Base-by-base conservation (phyloP, 2,329 filamentous ascomycete species). In the Stenocarpella maydis region DNA sequence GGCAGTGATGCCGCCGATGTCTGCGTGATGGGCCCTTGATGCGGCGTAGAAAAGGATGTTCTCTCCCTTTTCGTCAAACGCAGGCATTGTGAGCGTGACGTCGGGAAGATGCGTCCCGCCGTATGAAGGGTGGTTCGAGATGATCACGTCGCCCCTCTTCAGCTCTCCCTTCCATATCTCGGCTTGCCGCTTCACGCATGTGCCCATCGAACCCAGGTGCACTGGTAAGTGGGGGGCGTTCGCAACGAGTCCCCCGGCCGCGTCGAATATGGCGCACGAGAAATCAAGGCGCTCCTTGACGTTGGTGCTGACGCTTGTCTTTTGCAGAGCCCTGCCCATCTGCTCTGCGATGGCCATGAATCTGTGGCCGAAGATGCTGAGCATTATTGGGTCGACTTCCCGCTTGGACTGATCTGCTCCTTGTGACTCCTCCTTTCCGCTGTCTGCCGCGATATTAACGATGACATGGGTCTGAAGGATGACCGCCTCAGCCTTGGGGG, bases 341-440 rank as follows among this genome's bases (percentile, higher is more conserved):
- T 95, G 92, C 79, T 95, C 92, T 1, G 92, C 92, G 74, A 95
- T 94, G 8, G 91, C 90, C 92, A 95, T 95, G 80, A 95, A 95
- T 9, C 92, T 86, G 77, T 95, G 92, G 0, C 90, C 91, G 73
- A 95, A 95, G 69, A 95, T 92, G 75, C 89, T 91, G 2, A 95
- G 85, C 81, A 93, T 86, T 73, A 95, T 92, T 0, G 92, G 92
- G 76, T 95, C 91, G 0, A 93, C 89, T 68, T 89, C 86, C 52
- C 78, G 75, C 66, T 80, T 77, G 5, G 75, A 72, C 0, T 71
- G 61, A 60, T 75, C 71, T 24, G 12, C 49, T 1, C 84, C 84
- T 49, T 72, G 17, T 73, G 80, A 66, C 39, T 76, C 73, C 17
- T 76, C 67, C 67, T 75, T 74, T 31, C 76, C 84, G 72, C 65